Evolutionary conservation across 768 basidiomycete genomes (phyloP), one percentile per base, ranked within the genome.

Genomic region (Calocybe gangraenosa): DNA sequence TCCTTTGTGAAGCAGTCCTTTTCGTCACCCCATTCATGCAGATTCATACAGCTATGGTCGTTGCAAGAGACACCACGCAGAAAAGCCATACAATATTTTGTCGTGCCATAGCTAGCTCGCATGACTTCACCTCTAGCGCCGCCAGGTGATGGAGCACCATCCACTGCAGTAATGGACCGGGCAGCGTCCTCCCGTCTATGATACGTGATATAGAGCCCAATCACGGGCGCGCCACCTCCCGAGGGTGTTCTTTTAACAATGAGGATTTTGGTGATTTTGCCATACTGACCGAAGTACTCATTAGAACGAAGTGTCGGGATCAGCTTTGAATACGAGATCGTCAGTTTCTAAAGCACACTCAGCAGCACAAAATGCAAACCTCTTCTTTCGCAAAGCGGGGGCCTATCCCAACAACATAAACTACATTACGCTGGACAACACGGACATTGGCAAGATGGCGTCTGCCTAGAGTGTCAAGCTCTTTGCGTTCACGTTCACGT

Each of bases 21-120:
- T 66, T 98, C 95, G 50, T 97, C 96, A 25, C 94, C 96, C 91
- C 92, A 96, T 63, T 98, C 96, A 61, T 99, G 96, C 35, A 94
- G 69, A 62, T 90, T 88, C 83, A 94, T 86, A 65, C 96, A 99
- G 52, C 79, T 83, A 56, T 88, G 85, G 57, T 92, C 92, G 47
- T 82, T 77, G 65, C 96, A 99, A 48, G 75, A 75, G 28, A 79
- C 75, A 15, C 90, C 83, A 33, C 94, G 87, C 49, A 99, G 76
- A 63, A 96, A 98, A 3, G 84, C 75, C 81, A 97, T 93, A 67
- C 96, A 99, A 58, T 99, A 99, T 64, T 96, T 91, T 23, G 95
- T 95, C 13, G 94, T 98, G 20, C 96, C 96, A 62, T 91, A 85
- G 59, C 91, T 94, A 14, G 93, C 95, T 49, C 91, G 78, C 81